Evolutionary conservation across 371 early-diverging fungal genomes (phyloP), one percentile per base, ranked within the genome.

Genomic region (Mortierella sp.): DNA sequence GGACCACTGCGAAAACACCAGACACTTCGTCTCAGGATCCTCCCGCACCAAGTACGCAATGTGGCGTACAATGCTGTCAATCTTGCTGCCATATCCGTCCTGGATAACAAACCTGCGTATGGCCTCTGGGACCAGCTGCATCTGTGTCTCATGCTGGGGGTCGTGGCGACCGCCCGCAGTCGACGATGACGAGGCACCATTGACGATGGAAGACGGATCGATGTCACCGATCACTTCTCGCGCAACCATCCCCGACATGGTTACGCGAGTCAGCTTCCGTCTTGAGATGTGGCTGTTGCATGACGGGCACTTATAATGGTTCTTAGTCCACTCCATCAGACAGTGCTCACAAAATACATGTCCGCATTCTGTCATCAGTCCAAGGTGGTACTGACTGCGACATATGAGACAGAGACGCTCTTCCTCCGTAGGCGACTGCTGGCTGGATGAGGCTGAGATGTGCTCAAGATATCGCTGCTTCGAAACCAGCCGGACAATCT

Each of bases 1-100:
- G 11, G 79, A 72, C 90, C 91, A 92, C 50, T 92, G 93, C 3
- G 90, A 90, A 67, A 92, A 92, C 4, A 91, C 79, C 1, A 91
- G 78, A 14, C 83, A 81, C 72, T 91, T 91, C n/a, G 82, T 84
- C 7, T 62, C 60, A 2, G 82, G 80, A 21, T 72, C 78, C 27
- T 55, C 41, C 23, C 80, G 71, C 30, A 90, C 75, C 24, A 72
- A 30, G 47, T 81, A 79, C 14, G 81, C 59, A 24, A 92, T 82
- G 61, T 91, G 91, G 14, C 84, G 80, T 11, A 89, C 69, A 39
- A 92, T 82, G 32, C 82, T 81, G 65, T 92, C 91, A 15, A 90
- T 62, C 63, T 92, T 92, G 17, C 81, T 72, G 2, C 72, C 72
- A 27, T 56, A 72, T 26, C 72, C 72, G 42, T 64, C 65, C 42